These are phyloP conservation scores for Anthracocystis panici-leucophaei DNA, from an alignment of 1,284 basidiomycete species.

Conservation along the genomic window DNA sequence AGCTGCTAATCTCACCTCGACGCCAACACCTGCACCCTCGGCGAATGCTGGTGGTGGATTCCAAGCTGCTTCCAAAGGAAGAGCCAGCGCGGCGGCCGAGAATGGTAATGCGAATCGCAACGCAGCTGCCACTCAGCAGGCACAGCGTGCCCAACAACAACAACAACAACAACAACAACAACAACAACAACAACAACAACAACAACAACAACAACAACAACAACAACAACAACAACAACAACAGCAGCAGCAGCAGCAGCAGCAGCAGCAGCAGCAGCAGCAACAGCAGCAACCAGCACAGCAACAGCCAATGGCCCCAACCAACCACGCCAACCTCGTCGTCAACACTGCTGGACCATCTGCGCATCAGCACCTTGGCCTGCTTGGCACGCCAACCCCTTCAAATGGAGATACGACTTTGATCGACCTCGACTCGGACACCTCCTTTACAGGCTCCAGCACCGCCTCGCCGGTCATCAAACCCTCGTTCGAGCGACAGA, in stretches of 20 bases:
- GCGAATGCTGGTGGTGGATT: neutral
- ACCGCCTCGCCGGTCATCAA: constrained; percentile 10
- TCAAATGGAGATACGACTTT: constrained; percentile 7
- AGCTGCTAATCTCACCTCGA: constrained; percentile 35
- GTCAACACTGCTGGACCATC: constrained; percentile 24
- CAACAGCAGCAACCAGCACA: constrained; percentile 13
- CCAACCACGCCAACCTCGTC: constrained; percentile 16
- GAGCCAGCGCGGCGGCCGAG: constrained; percentile 8
- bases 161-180: constrained; percentile 15
- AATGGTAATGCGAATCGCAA: constrained; percentile 13
- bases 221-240: constrained; percentile 16
- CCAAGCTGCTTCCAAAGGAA: constrained; percentile 7
- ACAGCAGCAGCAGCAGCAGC: constrained; percentile 13
- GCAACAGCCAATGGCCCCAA: constrained; percentile 10
- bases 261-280: constrained; percentile 6
- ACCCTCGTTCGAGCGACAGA: constrained; percentile 38
- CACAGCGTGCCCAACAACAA: constrained; percentile 12
- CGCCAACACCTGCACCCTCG: constrained; percentile 14
- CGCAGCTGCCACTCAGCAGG: constrained; percentile 2
- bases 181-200: constrained; percentile 6
- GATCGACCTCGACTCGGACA: constrained; percentile 19
- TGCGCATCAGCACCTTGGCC: constrained; percentile 33
- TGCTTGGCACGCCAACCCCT: constrained; percentile 19
- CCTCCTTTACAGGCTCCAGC: neutral
- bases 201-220: constrained; percentile 15